phyloP scores from a whole-genome alignment of 768 basidiomycete genomes.

The Amylocystis lapponica region DNA sequence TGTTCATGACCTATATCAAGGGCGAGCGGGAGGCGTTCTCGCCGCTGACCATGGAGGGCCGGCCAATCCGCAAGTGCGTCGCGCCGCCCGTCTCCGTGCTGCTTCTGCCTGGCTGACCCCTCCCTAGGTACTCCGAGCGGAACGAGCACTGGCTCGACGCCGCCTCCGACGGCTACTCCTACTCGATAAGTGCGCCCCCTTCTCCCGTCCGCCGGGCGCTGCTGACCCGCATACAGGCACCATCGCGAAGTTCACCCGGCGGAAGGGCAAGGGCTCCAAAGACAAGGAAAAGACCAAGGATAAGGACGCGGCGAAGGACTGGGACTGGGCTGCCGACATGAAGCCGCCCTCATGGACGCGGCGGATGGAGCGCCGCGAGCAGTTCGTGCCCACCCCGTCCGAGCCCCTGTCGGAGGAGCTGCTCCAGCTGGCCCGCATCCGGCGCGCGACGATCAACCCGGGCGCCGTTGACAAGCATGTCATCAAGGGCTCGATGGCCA shows the following conservation, averaged over 20 bases:
- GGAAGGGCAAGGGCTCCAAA: conserved; percentile 5
- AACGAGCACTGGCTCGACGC: conserved; percentile 60
- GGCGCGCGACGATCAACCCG: conserved; percentile 33
- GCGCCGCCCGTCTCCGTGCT: too few species aligned
- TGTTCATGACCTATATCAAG: conserved; percentile 40
- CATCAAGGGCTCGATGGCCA: conserved; percentile 50
- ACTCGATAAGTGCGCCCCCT: conserved; percentile 50
- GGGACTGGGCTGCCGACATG: too few species aligned
- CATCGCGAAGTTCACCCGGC: too few species aligned
- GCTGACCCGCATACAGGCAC: not conserved
- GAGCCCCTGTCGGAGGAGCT: conserved; percentile 34
- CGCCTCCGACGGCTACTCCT: conserved; percentile 49
- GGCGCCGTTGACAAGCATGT: conserved; percentile 41
- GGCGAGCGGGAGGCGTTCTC: conserved; percentile 44
- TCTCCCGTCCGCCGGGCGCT: conserved; percentile 4
- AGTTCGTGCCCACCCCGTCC: conserved; percentile 22
- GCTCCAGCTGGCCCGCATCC: conserved; percentile 35
- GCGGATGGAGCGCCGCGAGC: conserved; percentile 3
- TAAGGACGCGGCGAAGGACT: conserved; percentile 2
- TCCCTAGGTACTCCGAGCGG: conserved; percentile 50
- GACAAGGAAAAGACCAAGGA: conserved; percentile 5
- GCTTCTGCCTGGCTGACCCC: not conserved
- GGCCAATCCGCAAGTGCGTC: conserved; percentile 56
- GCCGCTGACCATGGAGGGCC: conserved; percentile 52
- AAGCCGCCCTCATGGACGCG: not conserved